Evolutionary conservation across 139 green algal species (phyloP).

Genomic region (Picochlorum sp.): DNA sequence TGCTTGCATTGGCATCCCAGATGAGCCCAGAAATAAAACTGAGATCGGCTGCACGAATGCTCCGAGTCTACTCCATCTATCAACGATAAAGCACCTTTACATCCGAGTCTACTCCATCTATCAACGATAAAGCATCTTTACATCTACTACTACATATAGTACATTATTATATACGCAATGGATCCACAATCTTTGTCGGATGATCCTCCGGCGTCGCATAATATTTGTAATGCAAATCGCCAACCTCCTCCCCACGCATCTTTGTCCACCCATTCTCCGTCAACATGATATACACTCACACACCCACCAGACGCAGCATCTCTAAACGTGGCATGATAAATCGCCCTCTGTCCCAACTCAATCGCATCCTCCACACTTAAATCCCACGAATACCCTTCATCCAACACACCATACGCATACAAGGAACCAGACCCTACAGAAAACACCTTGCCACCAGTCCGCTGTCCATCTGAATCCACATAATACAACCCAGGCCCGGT

Average conservation of each 20-base stretch:
- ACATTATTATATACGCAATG: constrained; percentile 1
- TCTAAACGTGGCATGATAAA: constrained; percentile 98
- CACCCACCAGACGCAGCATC: constrained; percentile 94
- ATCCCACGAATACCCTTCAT: constrained; percentile 86
- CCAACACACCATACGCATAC: constrained; percentile 97
- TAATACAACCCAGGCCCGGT: constrained; percentile 93
- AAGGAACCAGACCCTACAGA: constrained; percentile 85
- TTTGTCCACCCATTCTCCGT: constrained; percentile 94
- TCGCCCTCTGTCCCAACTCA: constrained; percentile 85
- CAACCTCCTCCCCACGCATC: constrained; percentile 90
- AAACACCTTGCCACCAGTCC: constrained; percentile 91
- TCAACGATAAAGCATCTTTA: constrained; percentile 20
- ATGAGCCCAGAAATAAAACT: constrained; percentile 25
- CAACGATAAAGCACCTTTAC: constrained; percentile 19
- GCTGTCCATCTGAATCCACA: constrained; percentile 92
- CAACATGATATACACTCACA: constrained; percentile 97
- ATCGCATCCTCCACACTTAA: constrained; percentile 85
- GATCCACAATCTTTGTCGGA: constrained; percentile 23
- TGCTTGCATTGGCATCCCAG: constrained; percentile 34
- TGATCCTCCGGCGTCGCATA: constrained; percentile 28
- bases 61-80: constrained; percentile 53
- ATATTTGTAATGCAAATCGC: constrained; percentile 85
- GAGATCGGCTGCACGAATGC: constrained; percentile 42
- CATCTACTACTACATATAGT: neutral
- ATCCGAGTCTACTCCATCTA: constrained; percentile 50